Percentiles rank a stretch among this genome's conserved stretches.
These are phyloP conservation scores for Spizellomyces punctatus DNA, from an alignment of 192 early-diverging fungal genomes.

Conservation along the genomic window DNA sequence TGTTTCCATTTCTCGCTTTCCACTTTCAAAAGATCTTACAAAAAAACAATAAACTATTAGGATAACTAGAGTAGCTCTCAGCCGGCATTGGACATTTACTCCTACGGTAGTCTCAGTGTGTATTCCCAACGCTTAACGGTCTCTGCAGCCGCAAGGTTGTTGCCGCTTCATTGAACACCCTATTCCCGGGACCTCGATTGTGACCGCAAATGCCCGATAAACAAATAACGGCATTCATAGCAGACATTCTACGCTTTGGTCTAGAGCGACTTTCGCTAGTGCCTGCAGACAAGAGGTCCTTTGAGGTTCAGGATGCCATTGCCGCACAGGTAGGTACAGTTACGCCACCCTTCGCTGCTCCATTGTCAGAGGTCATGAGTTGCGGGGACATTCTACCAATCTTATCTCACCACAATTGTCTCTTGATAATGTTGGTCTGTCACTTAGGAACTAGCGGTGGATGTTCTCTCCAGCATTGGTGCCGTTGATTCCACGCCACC, in stretches of 20 bases:
- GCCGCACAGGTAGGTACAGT: constrained; percentile 26
- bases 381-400: neutral
- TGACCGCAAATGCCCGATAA: constrained; percentile 24
- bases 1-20: too few relatives aligned
- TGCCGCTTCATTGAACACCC: too few relatives aligned
- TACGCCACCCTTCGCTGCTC: neutral
- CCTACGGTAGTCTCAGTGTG: too few relatives aligned
- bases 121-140: too few relatives aligned
- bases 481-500: neutral
- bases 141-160: too few relatives aligned
- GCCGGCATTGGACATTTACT: too few relatives aligned
- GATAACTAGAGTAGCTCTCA: too few relatives aligned
- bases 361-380: neutral
- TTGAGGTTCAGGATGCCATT: constrained; percentile 29
- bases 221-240: constrained; percentile 28
- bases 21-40: too few relatives aligned
- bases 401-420: neutral
- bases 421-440: neutral
- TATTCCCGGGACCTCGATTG: too few relatives aligned
- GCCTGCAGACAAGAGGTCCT: constrained; percentile 17
- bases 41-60: too few relatives aligned
- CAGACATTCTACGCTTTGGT: constrained; percentile 28
- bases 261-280: constrained; percentile 26
- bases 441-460: constrained; percentile 16
- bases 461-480: constrained; percentile 17